Base-by-base conservation (phyloP, 768 basidiomycete species). In the Lentinus brumalis region DNA sequence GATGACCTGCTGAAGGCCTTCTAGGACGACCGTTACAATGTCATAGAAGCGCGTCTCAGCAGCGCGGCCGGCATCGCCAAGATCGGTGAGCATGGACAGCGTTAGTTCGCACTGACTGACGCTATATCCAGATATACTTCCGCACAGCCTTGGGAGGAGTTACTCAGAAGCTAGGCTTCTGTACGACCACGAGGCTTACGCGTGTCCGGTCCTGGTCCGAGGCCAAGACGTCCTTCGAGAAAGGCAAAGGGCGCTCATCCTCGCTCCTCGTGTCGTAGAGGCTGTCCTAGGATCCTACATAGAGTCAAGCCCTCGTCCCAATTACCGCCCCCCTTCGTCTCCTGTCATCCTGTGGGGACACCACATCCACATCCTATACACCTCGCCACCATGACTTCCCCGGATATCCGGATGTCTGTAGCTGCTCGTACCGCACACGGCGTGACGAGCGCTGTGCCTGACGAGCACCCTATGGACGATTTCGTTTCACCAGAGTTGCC, bases 241-340 rank as follows among this genome's bases (percentile, higher is more conserved):
- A 11, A 26, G 18, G 46, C 12, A 12, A 26, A 12, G 12, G 6
- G 29, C 12, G 21, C 21, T 26, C 21, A 26, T 26, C 46, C 46
- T 26, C 46, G 21, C 8, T 18, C 54, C 55, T 56, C 55, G 55
- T 56, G 55, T 56, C 14, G 1, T 2, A 9, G 6, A 35, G 55
- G 55, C 55, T 56, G 55, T 56, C 46, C 55, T 49, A 35, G 55
- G 55, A n/a, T 53, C 26, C 45, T 21, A 18, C 26, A 46, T 18
- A 11, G 10, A 14, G 21, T 49, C 46, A 47, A 47, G 21, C n/a
- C 46, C 21, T 21, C 46, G 16, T 21, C 46, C 21, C 21, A n/a
- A 9, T 26, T 26, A 26, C 21, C 21, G 21, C 46, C 21, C 16
- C 21, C 46, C 12, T 11, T 18, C 46, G 21, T 49, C 46, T 7